These are phyloP conservation scores for Tolypocladium sp. DNA, from an alignment of 2,329 filamentous ascomycete species.

Conservation along the genomic window DNA sequence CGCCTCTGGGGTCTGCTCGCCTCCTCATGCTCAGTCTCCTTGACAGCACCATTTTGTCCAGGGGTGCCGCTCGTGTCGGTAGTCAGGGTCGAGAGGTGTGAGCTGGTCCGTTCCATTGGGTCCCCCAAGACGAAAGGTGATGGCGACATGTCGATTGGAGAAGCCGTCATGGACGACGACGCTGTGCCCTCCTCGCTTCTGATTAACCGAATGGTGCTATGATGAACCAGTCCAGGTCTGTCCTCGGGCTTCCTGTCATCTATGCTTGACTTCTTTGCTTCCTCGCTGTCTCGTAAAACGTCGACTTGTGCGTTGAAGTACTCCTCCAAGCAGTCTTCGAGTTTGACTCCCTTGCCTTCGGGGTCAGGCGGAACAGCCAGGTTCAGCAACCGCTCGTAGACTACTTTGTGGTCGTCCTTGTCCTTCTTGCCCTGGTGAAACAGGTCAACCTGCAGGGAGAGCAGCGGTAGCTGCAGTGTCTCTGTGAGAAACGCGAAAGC, in stretches of 20 bases:
- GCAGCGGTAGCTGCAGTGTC: slow-evolving; percentile 73
- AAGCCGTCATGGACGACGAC: slow-evolving; percentile 22
- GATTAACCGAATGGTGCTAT: slow-evolving; percentile 23
- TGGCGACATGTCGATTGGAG: slow-evolving; percentile 19
- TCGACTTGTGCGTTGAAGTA: slow-evolving; percentile 95
- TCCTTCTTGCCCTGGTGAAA: slow-evolving; percentile 85
- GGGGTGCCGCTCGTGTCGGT: neutral
- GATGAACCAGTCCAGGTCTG: slow-evolving; percentile 15
- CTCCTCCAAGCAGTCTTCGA: slow-evolving; percentile 86
- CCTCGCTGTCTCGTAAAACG: slow-evolving; percentile 63
- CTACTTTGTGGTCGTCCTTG: slow-evolving; percentile 85
- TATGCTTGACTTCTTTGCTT: slow-evolving; percentile 35
- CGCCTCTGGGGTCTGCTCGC: slow-evolving; percentile 1
- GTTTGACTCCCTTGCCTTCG: slow-evolving; percentile 60
- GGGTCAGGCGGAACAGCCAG: slow-evolving; percentile 76
- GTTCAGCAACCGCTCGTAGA: slow-evolving; percentile 84
- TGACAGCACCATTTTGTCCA: neutral
- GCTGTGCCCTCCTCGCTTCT: slow-evolving; percentile 21
- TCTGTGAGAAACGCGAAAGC: slow-evolving; percentile 93
- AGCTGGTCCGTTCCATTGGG: neutral
- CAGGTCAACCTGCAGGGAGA: slow-evolving; percentile 88
- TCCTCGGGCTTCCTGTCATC: slow-evolving; percentile 17
- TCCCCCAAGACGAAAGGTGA: slow-evolving; percentile 3
- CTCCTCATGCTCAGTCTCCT: neutral
- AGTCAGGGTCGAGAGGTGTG: neutral